Evolutionary conservation across 2,329 filamentous ascomycete species (phyloP).

Genomic region (Diplocarpon rosae): DNA sequence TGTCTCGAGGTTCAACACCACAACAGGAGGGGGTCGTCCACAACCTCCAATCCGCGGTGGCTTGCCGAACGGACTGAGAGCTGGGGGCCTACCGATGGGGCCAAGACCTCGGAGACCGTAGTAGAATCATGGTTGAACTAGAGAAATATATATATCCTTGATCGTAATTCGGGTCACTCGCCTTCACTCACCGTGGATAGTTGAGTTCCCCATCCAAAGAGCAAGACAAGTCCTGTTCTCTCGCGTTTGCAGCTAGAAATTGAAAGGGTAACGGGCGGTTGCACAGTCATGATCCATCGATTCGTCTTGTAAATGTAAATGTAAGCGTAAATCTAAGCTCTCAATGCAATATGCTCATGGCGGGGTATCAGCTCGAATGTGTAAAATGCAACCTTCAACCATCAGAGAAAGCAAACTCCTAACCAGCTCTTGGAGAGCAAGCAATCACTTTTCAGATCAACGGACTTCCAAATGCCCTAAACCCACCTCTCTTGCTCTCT

Average conservation of each 20-base stretch:
- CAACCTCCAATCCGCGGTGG: background rate
- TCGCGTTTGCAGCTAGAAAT: too few species aligned
- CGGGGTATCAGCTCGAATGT: conserved; percentile 3
- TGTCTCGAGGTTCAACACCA: conserved; percentile 2
- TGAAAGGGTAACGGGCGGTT: background rate
- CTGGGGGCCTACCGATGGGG: conserved; percentile 2
- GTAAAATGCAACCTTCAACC: background rate
- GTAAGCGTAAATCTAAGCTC: conserved; percentile 2
- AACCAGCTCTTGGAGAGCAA: background rate
- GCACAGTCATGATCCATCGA: background rate
- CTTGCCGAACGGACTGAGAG: conserved; percentile 2
- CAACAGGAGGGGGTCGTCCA: background rate
- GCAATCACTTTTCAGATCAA: background rate
- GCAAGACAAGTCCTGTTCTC: too few species aligned
- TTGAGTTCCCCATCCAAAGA: too few species aligned
- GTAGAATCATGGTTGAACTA: background rate
- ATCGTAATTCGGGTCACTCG: too few species aligned
- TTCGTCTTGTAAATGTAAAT: background rate
- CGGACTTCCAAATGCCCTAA: background rate
- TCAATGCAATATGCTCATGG: conserved; percentile 3
- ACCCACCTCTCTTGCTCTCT: conserved; percentile 45
- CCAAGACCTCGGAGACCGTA: background rate
- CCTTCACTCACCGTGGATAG: too few species aligned
- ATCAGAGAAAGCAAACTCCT: background rate
- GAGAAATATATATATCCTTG: too few species aligned